A percentile compares a stretch with the other conserved stretches of the same genome.
Evolutionary conservation across 805 yeast genomes (phyloP).

Genomic region (Barnettozyma californica): DNA sequence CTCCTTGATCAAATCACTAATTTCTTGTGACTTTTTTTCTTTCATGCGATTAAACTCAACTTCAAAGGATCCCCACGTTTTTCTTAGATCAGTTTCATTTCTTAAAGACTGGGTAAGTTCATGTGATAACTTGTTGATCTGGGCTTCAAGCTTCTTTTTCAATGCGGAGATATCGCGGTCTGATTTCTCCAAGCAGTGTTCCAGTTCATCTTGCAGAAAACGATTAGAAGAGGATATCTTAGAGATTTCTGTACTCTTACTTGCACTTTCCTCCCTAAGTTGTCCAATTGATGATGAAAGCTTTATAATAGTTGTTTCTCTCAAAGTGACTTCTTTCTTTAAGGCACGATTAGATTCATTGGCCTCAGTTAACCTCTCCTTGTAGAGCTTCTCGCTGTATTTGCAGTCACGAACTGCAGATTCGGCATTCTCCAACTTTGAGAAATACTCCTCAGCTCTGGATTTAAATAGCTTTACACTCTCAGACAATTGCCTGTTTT

Average conservation of each 20-base stretch:
- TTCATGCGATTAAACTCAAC: conserved; percentile 55
- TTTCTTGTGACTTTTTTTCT: conserved; percentile 32
- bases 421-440: conserved; percentile 75
- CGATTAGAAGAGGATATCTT: conserved; percentile 43
- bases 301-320: conserved; percentile 49
- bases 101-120: conserved; percentile 52
- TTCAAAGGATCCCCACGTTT: conserved; percentile 54
- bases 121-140: conserved; percentile 47
- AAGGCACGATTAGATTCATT: conserved; percentile 40
- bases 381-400: conserved; percentile 52
- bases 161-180: conserved; percentile 36
- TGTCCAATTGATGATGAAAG: conserved; percentile 45
- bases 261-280: conserved; percentile 52
- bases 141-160: conserved; percentile 36
- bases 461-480: conserved; percentile 57
- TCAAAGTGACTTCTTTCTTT: conserved; percentile 47
- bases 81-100: conserved; percentile 60
- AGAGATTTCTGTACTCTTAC: conserved; percentile 49
- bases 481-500: conserved; percentile 49
- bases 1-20: conserved; percentile 36
- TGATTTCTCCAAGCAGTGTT: conserved; percentile 44
- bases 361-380: conserved; percentile 48
- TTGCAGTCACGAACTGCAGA: conserved; percentile 58
- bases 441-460: conserved; percentile 69
- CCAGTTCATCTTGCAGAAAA: conserved; percentile 50